Percentiles rank a stretch among this genome's conserved stretches.
Evolutionary conservation across 805 yeast genomes (phyloP).

Genomic region (Ogataea henricii): DNA sequence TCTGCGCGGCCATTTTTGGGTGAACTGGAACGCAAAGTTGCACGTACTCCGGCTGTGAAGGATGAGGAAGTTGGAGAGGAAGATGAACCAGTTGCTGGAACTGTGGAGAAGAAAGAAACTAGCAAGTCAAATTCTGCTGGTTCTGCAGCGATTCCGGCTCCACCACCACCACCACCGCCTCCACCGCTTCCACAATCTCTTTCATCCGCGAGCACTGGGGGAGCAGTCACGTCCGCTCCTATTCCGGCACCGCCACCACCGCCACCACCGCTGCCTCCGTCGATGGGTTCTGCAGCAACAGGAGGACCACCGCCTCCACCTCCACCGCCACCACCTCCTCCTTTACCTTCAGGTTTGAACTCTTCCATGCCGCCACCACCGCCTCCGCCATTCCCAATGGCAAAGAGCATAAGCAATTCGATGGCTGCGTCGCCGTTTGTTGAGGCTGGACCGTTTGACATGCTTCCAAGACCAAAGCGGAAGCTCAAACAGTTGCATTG

Average conservation of each 20-base stretch:
- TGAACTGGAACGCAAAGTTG: slow-evolving; percentile 54
- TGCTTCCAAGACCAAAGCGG: slow-evolving; percentile 66
- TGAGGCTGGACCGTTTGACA: slow-evolving; percentile 42
- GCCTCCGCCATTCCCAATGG: slow-evolving; percentile 28
- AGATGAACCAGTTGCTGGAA: background rate
- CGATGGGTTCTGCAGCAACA: slow-evolving; percentile 9
- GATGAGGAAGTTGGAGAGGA: slow-evolving; percentile 7
- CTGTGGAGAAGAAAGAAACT: background rate
- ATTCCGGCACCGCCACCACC: slow-evolving; percentile 28
- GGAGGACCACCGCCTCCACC: slow-evolving; percentile 33
- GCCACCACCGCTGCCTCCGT: slow-evolving; percentile 22
- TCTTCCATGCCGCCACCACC: slow-evolving; percentile 33
- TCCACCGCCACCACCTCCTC: slow-evolving; percentile 35
- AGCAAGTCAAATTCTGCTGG: background rate
- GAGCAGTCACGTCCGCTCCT: background rate
- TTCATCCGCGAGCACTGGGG: background rate
- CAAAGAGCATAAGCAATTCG: slow-evolving; percentile 8
- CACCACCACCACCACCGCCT: slow-evolving; percentile 38
- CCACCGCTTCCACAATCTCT: slow-evolving; percentile 24
- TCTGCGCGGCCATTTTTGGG: slow-evolving; percentile 43
- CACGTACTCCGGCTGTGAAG: slow-evolving; percentile 41
- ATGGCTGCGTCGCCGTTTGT: slow-evolving; percentile 28
- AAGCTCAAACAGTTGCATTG: slow-evolving; percentile 94
- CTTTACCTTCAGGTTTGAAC: slow-evolving; percentile 19
- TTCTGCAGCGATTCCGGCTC: background rate